Base-by-base conservation (phyloP, 352 stramenopile genomes). In the Phytophthora hybrid region DNA sequence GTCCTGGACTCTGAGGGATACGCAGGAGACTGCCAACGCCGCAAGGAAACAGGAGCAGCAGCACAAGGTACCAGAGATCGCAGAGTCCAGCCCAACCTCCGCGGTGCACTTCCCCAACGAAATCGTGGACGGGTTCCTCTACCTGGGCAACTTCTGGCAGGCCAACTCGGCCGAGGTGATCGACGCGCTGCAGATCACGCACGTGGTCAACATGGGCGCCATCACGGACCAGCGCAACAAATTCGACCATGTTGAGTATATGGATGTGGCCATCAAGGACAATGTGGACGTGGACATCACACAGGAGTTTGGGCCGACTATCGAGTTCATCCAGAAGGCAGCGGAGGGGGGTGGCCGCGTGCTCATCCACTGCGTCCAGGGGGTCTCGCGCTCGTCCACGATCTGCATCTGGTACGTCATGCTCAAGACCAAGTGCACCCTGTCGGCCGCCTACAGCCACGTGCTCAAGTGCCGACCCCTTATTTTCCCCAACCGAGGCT, bases 361-460 rank as follows among this genome's bases (percentile, higher is more conserved):
- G 59, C 82, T 95, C n/a, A 81, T 95, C 19, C 85, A 95, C 70
- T 95, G 89, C 54, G 83, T 93, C n/a, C 87, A 93, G 68, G 89
- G 89, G 18, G 80, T 95, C 10, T 95, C 89, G 16, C 84, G 87
- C 29, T 94, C 89, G 32, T 89, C 85, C 29, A 91, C 89, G 8
- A 84, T 94, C 46, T 89, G 87, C 47, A 91, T 95, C 53, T 91
- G 81, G 82, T 95, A 93, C 76, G 69, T 95, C 31, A 94, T 95
- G 87, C 78, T 86, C 31, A 74, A 84, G 51, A 92, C 83, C 59
- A 82, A 84, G 57, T 92, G 87, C 61, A 91, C 87, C 26, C 71
- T 95, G 10, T 91, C 87, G 39, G 84, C 87, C 32, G 89, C 89
- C 49, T 95, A 94, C 77, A 88, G 81, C 47, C 85, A 93, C 82